Evolutionary conservation across 306 rosid species (phyloP).

Genomic region (Vigna mungo): DNA sequence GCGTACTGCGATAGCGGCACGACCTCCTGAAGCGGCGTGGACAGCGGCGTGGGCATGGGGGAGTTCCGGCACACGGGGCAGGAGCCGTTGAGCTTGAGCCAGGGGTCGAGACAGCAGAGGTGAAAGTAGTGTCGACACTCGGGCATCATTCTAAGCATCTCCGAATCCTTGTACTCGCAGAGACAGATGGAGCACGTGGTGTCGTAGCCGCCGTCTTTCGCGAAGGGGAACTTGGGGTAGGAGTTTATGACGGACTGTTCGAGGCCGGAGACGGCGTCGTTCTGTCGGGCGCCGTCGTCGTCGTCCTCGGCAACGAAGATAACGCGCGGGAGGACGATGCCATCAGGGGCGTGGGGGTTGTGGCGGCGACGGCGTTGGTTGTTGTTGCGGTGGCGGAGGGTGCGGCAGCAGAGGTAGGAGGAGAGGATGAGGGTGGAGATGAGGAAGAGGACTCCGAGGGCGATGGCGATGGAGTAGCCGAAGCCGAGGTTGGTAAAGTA

Average conservation of each 20-base stretch:
- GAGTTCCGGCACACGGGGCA: conserved; percentile 98
- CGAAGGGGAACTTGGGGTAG: conserved; percentile 72
- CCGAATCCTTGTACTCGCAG: conserved; percentile 80
- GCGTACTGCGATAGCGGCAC: conserved; percentile 81
- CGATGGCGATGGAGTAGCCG: conserved; percentile 94
- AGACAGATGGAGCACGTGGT: conserved; percentile 80
- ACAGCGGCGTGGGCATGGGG: conserved; percentile 83
- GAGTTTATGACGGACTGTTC: conserved; percentile 74
- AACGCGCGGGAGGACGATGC: conserved; percentile 74
- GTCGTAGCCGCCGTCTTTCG: conserved; percentile 38
- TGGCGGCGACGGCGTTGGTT: no score
- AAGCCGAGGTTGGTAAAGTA: conserved; percentile 77
- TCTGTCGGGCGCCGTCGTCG: conserved; percentile 4
- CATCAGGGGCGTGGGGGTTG: conserved; percentile 39
- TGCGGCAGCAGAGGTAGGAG: conserved; percentile 89
- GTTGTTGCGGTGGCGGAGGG: conserved; percentile 41
- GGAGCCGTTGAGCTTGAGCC: conserved; percentile 93
- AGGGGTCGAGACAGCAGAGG: conserved; percentile 78
- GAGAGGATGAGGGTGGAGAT: conserved; percentile 82
- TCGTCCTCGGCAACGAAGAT: conserved; percentile 83
- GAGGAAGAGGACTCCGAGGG: conserved; percentile 84
- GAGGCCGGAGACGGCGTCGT: conserved; percentile 57
- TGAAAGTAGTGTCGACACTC: conserved; percentile 90
- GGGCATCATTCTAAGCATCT: conserved; percentile 97
- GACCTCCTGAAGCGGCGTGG: conserved; percentile 90